Percentiles rank a stretch among this genome's conserved stretches.
Evolutionary conservation across 148 eudicot species (phyloP).

Genomic region (Arctostaphylos glauca): DNA sequence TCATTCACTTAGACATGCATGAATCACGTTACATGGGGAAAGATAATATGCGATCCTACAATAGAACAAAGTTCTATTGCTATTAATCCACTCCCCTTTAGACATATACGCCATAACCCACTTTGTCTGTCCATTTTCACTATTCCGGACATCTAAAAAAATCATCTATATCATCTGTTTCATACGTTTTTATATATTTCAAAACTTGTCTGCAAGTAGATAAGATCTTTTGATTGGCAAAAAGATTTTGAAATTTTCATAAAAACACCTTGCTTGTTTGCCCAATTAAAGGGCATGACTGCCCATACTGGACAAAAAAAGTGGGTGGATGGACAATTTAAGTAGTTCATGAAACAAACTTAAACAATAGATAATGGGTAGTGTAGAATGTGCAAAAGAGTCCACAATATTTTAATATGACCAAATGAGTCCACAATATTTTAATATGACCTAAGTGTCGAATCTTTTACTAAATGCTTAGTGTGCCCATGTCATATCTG

Average conservation of each 20-base stretch:
- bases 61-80: not conserved
- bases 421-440: not conserved
- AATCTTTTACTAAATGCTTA: not conserved
- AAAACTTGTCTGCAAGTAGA: not conserved
- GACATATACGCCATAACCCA: not conserved
- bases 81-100: not conserved
- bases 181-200: not conserved
- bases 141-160: not conserved
- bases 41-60: not conserved
- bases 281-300: not conserved
- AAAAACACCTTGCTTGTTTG: not conserved
- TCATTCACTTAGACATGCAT: not conserved
- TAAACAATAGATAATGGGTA: not conserved
- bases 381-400: not conserved
- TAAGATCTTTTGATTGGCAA: not conserved
- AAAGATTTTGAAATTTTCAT: too few relatives aligned
- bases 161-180: not conserved
- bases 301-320: not conserved
- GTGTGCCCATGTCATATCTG: not conserved
- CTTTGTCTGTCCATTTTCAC: not conserved
- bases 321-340: not conserved
- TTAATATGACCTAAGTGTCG: not conserved
- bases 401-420: not conserved
- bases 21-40: not conserved
- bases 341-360: not conserved